Conservation (phyloP, 331 rosid genomes). For the Malus hybrid region DNA sequence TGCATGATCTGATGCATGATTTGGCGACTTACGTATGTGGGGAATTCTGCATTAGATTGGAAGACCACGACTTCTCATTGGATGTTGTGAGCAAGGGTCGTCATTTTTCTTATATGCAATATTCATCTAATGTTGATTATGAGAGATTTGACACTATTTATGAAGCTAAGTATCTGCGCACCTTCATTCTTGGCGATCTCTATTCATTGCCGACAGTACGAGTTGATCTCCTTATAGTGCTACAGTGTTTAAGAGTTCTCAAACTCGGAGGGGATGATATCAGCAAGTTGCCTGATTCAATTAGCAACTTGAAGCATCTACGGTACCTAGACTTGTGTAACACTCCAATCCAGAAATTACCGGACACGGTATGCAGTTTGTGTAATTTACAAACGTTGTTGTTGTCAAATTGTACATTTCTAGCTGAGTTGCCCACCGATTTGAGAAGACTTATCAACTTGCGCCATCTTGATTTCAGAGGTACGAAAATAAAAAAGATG, state of each 20-base stretch:
- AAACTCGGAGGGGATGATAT: neutral
- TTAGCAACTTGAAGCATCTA: conserved; percentile 13
- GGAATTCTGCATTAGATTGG: neutral
- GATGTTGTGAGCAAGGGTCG: neutral
- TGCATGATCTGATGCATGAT: conserved; percentile 7
- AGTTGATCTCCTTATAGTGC: neutral
- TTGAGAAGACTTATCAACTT: neutral
- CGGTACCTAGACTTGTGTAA: neutral
- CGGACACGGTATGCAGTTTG: neutral
- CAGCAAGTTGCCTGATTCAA: neutral
- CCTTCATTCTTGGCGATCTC: accelerated
- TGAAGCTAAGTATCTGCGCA: neutral
- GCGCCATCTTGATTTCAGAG: conserved; percentile 3
- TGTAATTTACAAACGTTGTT: conserved; percentile 7
- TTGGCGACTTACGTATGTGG: neutral
- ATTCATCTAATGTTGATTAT: neutral
- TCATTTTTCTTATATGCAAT: neutral
- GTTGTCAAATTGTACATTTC: neutral
- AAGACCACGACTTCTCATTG: neutral
- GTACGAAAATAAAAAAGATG: neutral
- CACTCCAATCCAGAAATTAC: neutral
- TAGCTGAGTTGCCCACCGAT: neutral
- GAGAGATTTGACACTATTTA: neutral
- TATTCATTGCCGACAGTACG: neutral
- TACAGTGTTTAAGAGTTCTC: neutral